Base-by-base conservation (phyloP, 345 rosid genomes). In the Trapa bicornis region DNA sequence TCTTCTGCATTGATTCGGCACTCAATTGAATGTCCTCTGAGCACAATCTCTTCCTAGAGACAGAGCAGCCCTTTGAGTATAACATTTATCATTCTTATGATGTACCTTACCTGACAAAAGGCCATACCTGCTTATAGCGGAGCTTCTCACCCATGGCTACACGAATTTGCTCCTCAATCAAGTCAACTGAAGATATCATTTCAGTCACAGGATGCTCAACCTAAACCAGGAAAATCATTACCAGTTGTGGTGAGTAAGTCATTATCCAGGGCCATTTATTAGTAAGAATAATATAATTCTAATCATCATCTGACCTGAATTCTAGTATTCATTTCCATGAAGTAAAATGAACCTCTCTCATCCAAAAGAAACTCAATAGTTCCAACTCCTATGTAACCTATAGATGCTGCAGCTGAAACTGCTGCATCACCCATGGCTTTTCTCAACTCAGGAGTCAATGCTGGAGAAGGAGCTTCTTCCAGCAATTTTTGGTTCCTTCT, bases 391-490 rank as follows among this genome's bases (percentile, higher is more conserved):
- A 88, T 82, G 72, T 94, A 94, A 13, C 99, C 97, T 71, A 94
- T 94, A 38, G 97, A 94, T 68, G 97, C 99, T 74, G 97, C 99
- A n/a, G 99, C 99, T 53, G 96, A 86, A 70, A 91, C 97, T 58
- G 99, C 99, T 68, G 99, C 96, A 85, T 94, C 99, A 75, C 97
- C 97, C 99, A 94, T 94, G 77, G 97, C 96, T 80, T 88, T 94
- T 41, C 99, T 81, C 79, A 94, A 75, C 74, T 94, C 95, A 56
- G 92, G 81, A 74, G 96, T 94, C 82, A 94, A 72, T 74, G 97
- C 99, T 53, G 99, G 99, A 73, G 97, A 94, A 43, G 99, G 99
- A 50, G 99, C 99, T 81, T 94, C 99, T 86, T 94, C 99, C 65
- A 94, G 76, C 73, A 88, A 82, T 76, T 90, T 94, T 71, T 94